Evolutionary conservation across 345 rosid genomes (phyloP).

Genomic region (Salix koriyanagi): DNA sequence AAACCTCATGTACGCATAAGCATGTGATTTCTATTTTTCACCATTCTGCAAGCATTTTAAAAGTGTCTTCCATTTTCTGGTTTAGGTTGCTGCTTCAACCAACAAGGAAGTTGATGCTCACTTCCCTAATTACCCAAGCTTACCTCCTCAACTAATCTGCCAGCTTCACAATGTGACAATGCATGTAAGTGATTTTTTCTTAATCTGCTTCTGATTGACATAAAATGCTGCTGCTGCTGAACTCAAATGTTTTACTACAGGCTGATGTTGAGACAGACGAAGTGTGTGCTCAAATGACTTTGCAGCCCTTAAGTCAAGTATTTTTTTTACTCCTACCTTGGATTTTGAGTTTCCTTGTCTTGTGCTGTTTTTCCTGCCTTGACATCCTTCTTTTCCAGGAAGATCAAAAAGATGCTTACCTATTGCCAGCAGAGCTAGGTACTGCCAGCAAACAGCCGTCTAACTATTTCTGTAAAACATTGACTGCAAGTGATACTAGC

Average conservation of each 20-base stretch:
- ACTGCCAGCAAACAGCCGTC: slow-evolving; percentile 39
- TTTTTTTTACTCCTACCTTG: not conserved
- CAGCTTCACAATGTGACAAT: not conserved
- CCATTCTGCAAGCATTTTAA: not conserved
- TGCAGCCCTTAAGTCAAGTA: not conserved
- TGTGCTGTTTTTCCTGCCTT: not conserved
- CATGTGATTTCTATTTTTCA: not conserved
- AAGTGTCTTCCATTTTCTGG: not conserved
- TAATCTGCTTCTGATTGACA: not conserved
- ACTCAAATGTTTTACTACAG: not conserved
- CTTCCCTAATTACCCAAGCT: not conserved
- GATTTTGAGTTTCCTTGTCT: not conserved
- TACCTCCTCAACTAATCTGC: not conserved
- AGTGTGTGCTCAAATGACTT: not conserved
- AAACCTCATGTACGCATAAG: not conserved
- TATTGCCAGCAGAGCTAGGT: not conserved
- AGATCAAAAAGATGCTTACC: not conserved
- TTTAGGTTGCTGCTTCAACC: not conserved
- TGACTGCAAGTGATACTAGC: slow-evolving; percentile 30
- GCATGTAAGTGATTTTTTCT: not conserved
- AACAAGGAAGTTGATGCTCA: slow-evolving; percentile 1
- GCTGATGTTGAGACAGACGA: not conserved
- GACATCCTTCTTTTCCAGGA: not conserved
- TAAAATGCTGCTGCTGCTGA: not conserved
- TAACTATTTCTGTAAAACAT: slow-evolving; percentile 48